These are phyloP conservation scores for Celoporthe dispersa DNA, from an alignment of 2,329 filamentous ascomycete species.

Conservation along the genomic window DNA sequence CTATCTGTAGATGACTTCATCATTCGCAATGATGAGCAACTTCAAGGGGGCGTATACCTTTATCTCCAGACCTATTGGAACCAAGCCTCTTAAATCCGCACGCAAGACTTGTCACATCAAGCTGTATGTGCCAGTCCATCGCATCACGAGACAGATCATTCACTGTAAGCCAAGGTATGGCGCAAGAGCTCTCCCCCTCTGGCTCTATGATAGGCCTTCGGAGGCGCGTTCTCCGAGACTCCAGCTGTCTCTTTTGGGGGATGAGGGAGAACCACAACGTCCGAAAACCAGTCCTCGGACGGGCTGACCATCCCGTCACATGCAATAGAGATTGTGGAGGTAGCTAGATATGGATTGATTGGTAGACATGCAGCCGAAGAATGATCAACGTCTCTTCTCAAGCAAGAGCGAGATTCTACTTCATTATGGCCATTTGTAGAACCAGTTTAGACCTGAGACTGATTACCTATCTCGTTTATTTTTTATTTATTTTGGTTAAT, in stretches of 20 bases:
- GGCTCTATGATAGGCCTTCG: background rate
- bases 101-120: background rate
- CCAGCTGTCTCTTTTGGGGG: background rate
- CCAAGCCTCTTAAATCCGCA: background rate
- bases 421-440: too few relatives aligned
- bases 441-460: too few relatives aligned
- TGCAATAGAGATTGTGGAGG: background rate
- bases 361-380: background rate
- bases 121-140: background rate
- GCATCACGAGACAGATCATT: background rate
- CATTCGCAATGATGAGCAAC: background rate
- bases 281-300: background rate
- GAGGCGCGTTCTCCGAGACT: background rate
- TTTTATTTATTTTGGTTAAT: too few relatives aligned
- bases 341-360: too few relatives aligned
- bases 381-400: background rate
- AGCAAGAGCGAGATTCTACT: too few relatives aligned
- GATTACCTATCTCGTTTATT: too few relatives aligned
- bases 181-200: background rate
- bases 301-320: background rate
- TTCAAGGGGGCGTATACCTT: background rate
- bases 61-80: slow-evolving; percentile 9
- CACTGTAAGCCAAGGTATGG: background rate
- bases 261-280: background rate
- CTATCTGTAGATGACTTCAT: background rate